Conservation (phyloP, 441 rosid species). For the Theobroma grandiflorum region DNA sequence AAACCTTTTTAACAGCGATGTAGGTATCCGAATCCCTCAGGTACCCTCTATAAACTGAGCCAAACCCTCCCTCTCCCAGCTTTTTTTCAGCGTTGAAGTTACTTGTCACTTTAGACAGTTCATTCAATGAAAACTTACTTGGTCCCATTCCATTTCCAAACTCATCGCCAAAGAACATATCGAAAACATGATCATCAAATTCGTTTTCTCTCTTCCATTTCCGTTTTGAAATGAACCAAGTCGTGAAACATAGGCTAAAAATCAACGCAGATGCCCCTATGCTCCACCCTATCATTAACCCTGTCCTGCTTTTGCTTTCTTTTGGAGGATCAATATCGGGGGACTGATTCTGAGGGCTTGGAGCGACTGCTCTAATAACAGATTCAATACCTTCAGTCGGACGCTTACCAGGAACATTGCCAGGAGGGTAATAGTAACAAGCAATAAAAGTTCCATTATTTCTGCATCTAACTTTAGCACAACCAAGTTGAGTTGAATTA, state of each 20-base stretch:
- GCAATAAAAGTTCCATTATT: slow-evolving; percentile 27
- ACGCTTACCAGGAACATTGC: slow-evolving; percentile 36
- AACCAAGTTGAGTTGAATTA: slow-evolving; percentile 38
- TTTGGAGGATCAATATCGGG: neutral
- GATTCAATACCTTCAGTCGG: neutral
- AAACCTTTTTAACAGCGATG: slow-evolving; percentile 45
- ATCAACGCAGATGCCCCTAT: neutral
- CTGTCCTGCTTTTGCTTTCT: neutral
- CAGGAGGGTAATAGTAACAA: slow-evolving; percentile 45
- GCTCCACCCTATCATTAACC: neutral
- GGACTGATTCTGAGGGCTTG: neutral
- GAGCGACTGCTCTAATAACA: neutral
- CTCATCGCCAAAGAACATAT: slow-evolving; percentile 14
- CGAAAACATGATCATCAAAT: neutral
- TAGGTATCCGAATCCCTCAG: slow-evolving; percentile 22
- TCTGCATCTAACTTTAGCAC: slow-evolving; percentile 37
- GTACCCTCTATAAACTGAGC: slow-evolving; percentile 43
- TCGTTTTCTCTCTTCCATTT: neutral
- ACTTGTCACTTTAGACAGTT: slow-evolving; percentile 39
- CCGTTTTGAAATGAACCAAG: neutral
- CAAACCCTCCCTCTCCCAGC: slow-evolving; percentile 48
- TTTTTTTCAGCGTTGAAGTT: slow-evolving; percentile 33
- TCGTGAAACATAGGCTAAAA: neutral
- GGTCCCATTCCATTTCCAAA: slow-evolving; percentile 43
- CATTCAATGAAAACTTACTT: slow-evolving; percentile 36